Base-by-base conservation (phyloP, 805 yeast species). In the Yarrowia sp. region DNA sequence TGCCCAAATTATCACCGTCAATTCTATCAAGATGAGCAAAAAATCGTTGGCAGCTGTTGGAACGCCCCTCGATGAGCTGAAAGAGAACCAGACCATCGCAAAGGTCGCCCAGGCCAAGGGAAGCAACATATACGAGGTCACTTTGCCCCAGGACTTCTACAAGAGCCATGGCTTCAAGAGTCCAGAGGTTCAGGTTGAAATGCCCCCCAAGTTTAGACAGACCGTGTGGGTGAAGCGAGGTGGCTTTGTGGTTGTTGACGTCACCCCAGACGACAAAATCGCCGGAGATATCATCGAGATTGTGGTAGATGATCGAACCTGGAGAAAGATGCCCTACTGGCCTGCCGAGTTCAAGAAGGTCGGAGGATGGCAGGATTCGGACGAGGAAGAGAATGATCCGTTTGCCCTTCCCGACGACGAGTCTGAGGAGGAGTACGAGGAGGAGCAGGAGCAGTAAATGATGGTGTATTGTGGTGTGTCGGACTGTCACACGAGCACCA, bases 201-300 rank as follows among this genome's bases (percentile, higher is more conserved):
- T 79, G 73, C 77, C 77, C 15, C 77, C 78, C 32, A 73, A 74
- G 69, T 75, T 79, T 67, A 71, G 79, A 19, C 77, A 76, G 69
- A 76, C 78, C 46, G 72, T 76, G 49, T 79, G 78, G 70, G 75
- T 79, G 35, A 74, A 75, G 41, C 73, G 81, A 4, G 80, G 80
- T 11, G 80, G 81, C 22, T 72, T 72, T 40, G 79, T 75, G 2
- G 71, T 79, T 8, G 73, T 75, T 1, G 74, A 70, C 40, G 64
- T 74, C 64, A 72, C 69, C 56, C 67, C 72, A 1, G 71, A 70
- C 49, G 73, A 73, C 42, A 76, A 75, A 42, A 72, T 77, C 22
- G 71, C 73, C 14, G 81, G 80, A 11, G 78, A 77, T 14, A 74
- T 79, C 70, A 69, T 73, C 58, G 76, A 78, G 55, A 73, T 79